Evolutionary conservation across 2,329 filamentous ascomycete species (phyloP), one percentile per base, ranked within the genome.

Genomic region (Calonectria pauciramosa): DNA sequence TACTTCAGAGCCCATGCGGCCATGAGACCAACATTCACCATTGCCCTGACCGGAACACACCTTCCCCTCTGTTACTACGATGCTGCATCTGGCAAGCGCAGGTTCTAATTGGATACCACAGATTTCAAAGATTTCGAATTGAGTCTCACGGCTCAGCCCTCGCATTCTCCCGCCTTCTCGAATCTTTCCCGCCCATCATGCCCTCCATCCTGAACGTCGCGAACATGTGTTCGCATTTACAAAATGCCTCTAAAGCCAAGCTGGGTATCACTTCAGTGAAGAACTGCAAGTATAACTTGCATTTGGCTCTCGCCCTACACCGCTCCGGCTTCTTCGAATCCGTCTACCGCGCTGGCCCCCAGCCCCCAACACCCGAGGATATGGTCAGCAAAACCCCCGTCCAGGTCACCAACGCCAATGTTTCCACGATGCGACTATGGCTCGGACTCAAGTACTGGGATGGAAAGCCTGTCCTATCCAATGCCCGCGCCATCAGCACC

Each of bases 391-490:
- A 83, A 75, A 85, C 90, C 32, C 88, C 92, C 16, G 90, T 91
- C 75, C 88, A 87, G 18, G 89, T 95, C 72, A 95, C 93, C 63
- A 88, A 89, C 75, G 88, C 88, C 80, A 98, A 97, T 85, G 91
- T 95, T 47, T 91, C 95, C 6, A 90, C 88, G 49, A 90, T 95
- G 82, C 90, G 96, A 74, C 87, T 98, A 78, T 98, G 96, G 96
- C 86, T 98, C 16, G 95, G 95, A 1, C 87, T 98, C 81, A 98
- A 98, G 87, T 98, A 98, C 90, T 95, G 91, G 91, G 92, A 96
- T 79, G 94, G 94, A 82, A 89, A 93, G 84, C 95, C 96, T 8
- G 95, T 98, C 28, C 86, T 98, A 78, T 89, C 88, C 76, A 89
- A 91, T 77, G 89, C 96, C 81, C 84, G 86, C 64, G 84, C 94